Evolutionary conservation across 768 basidiomycete species (phyloP), one percentile per base, ranked within the genome.

Genomic region (Cystofilobasidium ferigula): DNA sequence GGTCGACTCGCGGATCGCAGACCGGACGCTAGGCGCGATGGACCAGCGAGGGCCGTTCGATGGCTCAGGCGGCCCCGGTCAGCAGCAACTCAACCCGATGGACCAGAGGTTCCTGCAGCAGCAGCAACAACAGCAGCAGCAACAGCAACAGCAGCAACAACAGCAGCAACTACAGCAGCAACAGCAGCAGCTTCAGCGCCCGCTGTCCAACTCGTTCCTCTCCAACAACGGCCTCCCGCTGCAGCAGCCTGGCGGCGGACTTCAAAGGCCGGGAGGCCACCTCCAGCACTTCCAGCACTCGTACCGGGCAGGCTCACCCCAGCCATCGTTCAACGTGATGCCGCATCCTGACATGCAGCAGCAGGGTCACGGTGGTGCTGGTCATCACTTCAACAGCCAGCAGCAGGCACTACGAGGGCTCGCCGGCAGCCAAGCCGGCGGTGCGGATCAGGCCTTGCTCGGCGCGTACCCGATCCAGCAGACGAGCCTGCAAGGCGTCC

Each of bases 61-160:
- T 18, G 42, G 42, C 38, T 40, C 38, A 40, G 38, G 38, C 38
- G 38, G 16, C 38, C 38, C 16, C 38, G 38, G 45, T 0, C 61
- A 61, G 28, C 59, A 26, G 5, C 42, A 42, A 5, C 58, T 16
- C 24, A 13, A 28, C n/a, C 45, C 30, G 30, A 22, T 26, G 26
- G 40, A 43, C 28, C 61, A 30, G 16, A 22, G 28, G 14, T 10
- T 34, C 3, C 47, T 43, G 22, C 51, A 56, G 40, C 53, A 56
- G 1, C 62, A 63, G 14, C 53, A 40, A 3, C 7, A 38, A 13
- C 56, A 64, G 10, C 63, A 63, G 18, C 62, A 63, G 18, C 47
- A 53, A 24, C 47, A 51, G n/a, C 47, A 54, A 1, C 48, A 38
- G 9, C 62, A 63, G 7, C 48, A 45, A 18, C 48, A 18, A n/a